These are phyloP conservation scores for Funneliformis geosporum DNA, from an alignment of 192 early-diverging fungal species.

Conservation along the genomic window DNA sequence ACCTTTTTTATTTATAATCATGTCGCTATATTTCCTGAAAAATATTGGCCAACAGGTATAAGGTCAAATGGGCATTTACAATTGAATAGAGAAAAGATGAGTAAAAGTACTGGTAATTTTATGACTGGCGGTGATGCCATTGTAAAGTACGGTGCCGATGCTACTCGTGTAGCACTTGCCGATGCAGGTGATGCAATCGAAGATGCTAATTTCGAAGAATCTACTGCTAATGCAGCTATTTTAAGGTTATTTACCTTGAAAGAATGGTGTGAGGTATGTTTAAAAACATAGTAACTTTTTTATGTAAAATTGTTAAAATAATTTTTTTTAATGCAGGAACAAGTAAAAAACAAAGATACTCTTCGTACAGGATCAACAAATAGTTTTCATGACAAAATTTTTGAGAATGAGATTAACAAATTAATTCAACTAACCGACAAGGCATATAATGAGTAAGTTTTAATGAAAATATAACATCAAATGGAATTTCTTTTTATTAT, in stretches of 20 bases:
- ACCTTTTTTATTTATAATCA: conserved; percentile 98
- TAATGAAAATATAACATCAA: background rate
- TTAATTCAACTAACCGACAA: conserved; percentile 65
- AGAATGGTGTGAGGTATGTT: conserved; percentile 83
- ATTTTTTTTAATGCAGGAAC: conserved; percentile 50
- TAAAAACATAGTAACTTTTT: background rate
- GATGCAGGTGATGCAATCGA: conserved; percentile 95
- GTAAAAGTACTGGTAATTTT: conserved; percentile 97
- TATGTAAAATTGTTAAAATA: background rate
- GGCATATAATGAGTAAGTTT: conserved; percentile 61
- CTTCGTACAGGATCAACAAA: conserved; percentile 52
- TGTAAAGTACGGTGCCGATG: conserved; percentile 92
- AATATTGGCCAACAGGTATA: conserved; percentile 84
- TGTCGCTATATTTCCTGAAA: conserved; percentile 89
- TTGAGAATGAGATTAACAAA: conserved; percentile 86
- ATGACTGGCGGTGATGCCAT: conserved; percentile 80
- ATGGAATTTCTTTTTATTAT: background rate
- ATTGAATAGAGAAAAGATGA: conserved; percentile 96
- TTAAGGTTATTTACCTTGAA: conserved; percentile 85
- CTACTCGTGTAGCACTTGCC: conserved; percentile 90
- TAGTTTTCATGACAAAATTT: conserved; percentile 87
- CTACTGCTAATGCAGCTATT: conserved; percentile 93
- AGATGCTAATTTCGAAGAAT: conserved; percentile 98
- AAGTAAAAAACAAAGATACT: conserved; percentile 44
- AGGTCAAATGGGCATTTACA: conserved; percentile 95